Conservation (phyloP, 441 rosid species). For the Aquilaria agallochum region DNA sequence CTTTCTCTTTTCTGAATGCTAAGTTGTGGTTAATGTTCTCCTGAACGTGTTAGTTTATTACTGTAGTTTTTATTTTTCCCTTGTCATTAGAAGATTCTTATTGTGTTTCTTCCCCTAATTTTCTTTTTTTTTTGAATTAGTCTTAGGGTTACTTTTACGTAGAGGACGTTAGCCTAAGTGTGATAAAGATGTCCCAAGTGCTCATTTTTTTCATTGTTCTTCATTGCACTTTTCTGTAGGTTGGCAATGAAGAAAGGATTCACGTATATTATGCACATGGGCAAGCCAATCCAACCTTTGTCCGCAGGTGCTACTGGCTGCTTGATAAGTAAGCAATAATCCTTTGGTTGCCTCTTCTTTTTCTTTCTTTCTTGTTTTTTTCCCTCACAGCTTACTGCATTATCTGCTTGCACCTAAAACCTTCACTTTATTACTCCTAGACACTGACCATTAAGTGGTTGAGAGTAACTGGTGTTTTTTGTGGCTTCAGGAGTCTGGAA, state of each 20-base stretch:
- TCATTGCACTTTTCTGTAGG: slow-evolving; percentile 34
- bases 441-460: no score
- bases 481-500: slow-evolving; percentile 70
- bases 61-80: no score
- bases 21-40: no score
- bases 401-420: slow-evolving; percentile 1
- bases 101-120: no score
- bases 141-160: no score
- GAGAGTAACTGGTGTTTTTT: slow-evolving; percentile 5
- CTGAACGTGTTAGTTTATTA: no score
- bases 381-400: background rate
- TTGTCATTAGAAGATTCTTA: no score
- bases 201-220: slow-evolving; percentile 10
- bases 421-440: no score
- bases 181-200: no score
- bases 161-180: no score
- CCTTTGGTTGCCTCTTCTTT: slow-evolving; percentile 9
- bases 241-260: slow-evolving; percentile 94
- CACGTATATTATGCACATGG: slow-evolving; percentile 99
- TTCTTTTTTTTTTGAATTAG: no score
- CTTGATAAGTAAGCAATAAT: slow-evolving; percentile 83
- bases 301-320: slow-evolving; percentile 98
- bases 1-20: no score
- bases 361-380: background rate
- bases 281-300: slow-evolving; percentile 80